phyloP scores from a whole-genome alignment of 179 eudicot genomes.

The Spinacia oleracea region DNA sequence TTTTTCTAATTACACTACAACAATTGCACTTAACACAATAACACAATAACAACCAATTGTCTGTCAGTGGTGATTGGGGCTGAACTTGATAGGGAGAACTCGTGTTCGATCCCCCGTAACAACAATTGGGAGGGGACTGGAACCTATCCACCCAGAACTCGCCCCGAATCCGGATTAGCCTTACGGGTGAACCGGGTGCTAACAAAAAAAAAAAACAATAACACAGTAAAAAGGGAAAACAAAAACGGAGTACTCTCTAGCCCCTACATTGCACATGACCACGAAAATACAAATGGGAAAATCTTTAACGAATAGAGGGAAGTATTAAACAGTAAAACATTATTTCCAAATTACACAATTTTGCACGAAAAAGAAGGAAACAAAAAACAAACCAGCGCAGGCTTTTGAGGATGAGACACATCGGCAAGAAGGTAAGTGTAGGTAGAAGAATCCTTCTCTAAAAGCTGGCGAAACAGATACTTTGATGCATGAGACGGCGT shows the following conservation, averaged over 20 bases:
- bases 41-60: no score
- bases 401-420: slow-evolving; percentile 75
- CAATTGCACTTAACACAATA: not conserved
- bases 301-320: no score
- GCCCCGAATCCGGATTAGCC: no score
- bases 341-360: not conserved
- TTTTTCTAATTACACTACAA: not conserved
- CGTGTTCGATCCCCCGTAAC: no score
- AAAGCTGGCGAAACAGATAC: slow-evolving; percentile 80
- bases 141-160: no score
- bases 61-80: no score
- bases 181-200: no score
- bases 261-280: not conserved
- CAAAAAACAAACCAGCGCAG: slow-evolving; percentile 64
- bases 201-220: no score
- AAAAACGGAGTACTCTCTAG: no score
- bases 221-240: no score
- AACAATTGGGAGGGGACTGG: no score
- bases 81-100: no score
- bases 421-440: slow-evolving; percentile 95
- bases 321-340: not conserved
- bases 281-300: not conserved
- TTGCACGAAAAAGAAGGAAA: not conserved
- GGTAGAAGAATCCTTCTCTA: slow-evolving; percentile 91
- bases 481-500: slow-evolving; percentile 50